Conservation (phyloP, 441 rosid genomes). For the Rhodomyrtus psidioides region DNA sequence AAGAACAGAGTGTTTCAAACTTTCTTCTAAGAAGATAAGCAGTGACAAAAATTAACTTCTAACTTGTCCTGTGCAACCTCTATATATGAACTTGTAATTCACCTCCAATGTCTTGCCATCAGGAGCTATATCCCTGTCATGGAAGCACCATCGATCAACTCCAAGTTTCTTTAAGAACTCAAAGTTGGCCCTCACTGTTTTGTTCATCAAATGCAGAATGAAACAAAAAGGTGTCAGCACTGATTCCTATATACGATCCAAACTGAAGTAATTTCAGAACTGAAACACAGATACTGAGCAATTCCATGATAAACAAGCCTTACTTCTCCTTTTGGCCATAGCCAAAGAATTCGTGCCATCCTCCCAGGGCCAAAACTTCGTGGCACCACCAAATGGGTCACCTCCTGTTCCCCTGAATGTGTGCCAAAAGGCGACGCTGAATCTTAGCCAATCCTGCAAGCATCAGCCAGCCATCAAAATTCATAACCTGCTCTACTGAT, state of each 20-base stretch:
- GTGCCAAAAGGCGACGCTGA: conserved; percentile 99
- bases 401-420: conserved; percentile 89
- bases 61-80: not conserved
- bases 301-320: conserved; percentile 6
- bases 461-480: conserved; percentile 10
- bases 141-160: conserved; percentile 95
- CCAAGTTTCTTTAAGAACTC: conserved; percentile 91
- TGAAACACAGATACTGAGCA: not conserved
- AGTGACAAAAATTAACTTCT: not conserved
- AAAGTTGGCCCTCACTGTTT: conserved; percentile 94
- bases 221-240: not conserved
- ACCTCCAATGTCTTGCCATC: conserved; percentile 79
- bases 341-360: conserved; percentile 88
- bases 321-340: conserved; percentile 98
- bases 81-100: not conserved
- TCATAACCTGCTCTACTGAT: not conserved
- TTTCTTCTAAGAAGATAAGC: not conserved
- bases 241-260: not conserved
- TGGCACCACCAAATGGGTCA: conserved; percentile 84
- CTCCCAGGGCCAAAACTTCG: conserved; percentile 97
- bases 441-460: conserved; percentile 88
- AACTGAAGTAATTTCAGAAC: not conserved
- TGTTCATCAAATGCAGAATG: not conserved
- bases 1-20: not conserved
- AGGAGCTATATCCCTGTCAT: conserved; percentile 95